phyloP scores from a whole-genome alignment of 1,284 basidiomycete species.

The Schizophyllum commune region DNA sequence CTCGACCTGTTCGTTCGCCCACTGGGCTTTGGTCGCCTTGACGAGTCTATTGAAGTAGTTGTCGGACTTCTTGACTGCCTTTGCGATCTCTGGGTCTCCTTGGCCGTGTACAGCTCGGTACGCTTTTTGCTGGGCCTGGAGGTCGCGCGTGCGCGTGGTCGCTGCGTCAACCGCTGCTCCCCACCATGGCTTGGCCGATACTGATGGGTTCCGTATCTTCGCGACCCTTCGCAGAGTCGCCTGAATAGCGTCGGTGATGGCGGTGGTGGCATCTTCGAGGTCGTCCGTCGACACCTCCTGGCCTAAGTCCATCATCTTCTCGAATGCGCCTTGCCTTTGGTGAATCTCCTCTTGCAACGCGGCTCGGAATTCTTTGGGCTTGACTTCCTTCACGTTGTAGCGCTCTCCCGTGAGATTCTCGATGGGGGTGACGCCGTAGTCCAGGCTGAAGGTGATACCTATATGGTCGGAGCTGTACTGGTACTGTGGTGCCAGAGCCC shows the following conservation, averaged over 20 bases:
- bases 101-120: neutral
- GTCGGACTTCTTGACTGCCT: no score
- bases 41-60: slow-evolving; percentile 10
- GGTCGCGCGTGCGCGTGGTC: neutral
- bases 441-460: slow-evolving; percentile 8
- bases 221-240: slow-evolving; percentile 3
- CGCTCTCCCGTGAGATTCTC: slow-evolving; percentile 6
- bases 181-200: slow-evolving; percentile 12
- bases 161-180: slow-evolving; percentile 4
- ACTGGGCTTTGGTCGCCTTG: slow-evolving; percentile 9
- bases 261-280: slow-evolving; percentile 3
- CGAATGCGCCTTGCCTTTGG: neutral
- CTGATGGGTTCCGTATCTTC: neutral
- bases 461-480: slow-evolving; percentile 13
- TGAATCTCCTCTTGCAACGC: neutral
- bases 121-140: slow-evolving; percentile 1
- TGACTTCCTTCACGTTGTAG: slow-evolving; percentile 9
- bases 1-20: slow-evolving; percentile 10
- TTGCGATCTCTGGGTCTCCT: neutral
- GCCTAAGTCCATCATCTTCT: neutral
- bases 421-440: slow-evolving; percentile 6
- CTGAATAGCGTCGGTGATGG: slow-evolving; percentile 5
- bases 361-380: slow-evolving; percentile 1
- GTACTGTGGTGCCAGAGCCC: slow-evolving; percentile 5
- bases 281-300: neutral